Evolutionary conservation across 208 protist genomes (phyloP).

Genomic region (Wallacemonas rigidus): DNA sequence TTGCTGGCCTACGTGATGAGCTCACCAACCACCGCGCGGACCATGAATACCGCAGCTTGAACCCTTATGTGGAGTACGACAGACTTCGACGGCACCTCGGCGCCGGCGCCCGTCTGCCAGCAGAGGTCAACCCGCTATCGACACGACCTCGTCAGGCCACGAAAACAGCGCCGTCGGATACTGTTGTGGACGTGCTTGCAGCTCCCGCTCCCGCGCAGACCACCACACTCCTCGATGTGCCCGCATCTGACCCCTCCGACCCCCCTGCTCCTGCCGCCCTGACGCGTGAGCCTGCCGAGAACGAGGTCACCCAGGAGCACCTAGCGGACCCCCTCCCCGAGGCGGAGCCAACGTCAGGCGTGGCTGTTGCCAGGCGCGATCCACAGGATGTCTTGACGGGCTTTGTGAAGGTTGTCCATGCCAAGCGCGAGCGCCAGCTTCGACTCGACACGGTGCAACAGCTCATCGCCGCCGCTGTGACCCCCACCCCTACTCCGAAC

Average conservation of each 20-base stretch:
- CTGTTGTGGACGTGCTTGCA: too few species aligned
- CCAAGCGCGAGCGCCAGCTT: constrained; percentile 18
- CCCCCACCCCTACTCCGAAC: not conserved
- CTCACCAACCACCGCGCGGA: constrained; percentile 29
- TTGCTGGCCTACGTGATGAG: constrained; percentile 23
- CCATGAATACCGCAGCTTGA: constrained; percentile 12
- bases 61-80: constrained; percentile 16
- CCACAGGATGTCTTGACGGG: constrained; percentile 15
- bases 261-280: not conserved
- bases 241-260: not conserved
- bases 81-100: constrained; percentile 11
- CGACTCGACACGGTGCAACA: constrained; percentile 5
- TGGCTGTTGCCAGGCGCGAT: not conserved
- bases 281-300: constrained; percentile 6
- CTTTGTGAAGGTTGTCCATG: constrained; percentile 23
- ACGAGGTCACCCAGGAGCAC: not conserved
- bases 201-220: not conserved
- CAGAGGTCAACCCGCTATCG: not conserved
- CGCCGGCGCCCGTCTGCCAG: not conserved
- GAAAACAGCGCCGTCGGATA: too few species aligned
- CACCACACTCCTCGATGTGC: not conserved
- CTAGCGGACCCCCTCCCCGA: not conserved
- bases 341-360: not conserved
- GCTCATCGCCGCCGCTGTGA: constrained; percentile 4
- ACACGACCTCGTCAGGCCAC: not conserved